Conservation (phyloP, 1,284 basidiomycete genomes). For the Apiotrichum laibachii region DNA sequence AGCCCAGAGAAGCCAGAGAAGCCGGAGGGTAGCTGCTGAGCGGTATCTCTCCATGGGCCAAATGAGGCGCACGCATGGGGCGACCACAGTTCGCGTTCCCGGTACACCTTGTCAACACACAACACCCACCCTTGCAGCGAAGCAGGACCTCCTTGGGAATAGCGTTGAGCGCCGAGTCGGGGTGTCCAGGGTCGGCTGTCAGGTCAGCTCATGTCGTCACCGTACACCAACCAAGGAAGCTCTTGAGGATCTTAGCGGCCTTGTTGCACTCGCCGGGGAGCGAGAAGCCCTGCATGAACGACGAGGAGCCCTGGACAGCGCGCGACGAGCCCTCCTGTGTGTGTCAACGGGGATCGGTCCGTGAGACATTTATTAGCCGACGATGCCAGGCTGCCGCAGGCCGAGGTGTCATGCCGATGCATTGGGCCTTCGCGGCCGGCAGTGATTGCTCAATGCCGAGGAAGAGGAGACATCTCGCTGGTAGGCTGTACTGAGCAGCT, state of each 20-base stretch:
- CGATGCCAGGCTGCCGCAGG: not conserved
- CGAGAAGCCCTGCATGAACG: constrained; percentile 76
- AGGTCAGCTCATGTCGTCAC: not conserved
- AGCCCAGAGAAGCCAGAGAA: no score
- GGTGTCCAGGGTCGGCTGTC: constrained; percentile 79
- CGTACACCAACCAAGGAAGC: constrained; percentile 73
- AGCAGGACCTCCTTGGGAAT: constrained; percentile 93
- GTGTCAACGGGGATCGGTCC: not conserved
- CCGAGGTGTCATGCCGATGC: no score
- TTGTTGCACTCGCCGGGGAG: constrained; percentile 85
- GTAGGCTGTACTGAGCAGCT: no score
- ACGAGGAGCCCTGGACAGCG: constrained; percentile 42
- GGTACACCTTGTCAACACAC: not conserved
- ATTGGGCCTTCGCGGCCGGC: no score
- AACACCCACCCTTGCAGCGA: constrained; percentile 70
- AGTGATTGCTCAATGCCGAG: no score
- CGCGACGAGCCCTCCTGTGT: constrained; percentile 36
- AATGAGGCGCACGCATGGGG: no score
- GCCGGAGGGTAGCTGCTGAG: no score
- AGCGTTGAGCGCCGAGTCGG: constrained; percentile 87
- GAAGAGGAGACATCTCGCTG: no score
- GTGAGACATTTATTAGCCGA: not conserved
- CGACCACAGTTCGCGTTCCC: no score
- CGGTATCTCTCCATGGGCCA: no score
- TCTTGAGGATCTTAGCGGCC: constrained; percentile 83